Evolutionary conservation across 1,284 basidiomycete species (phyloP), one percentile per base, ranked within the genome.

Genomic region (Malassezia sp.): DNA sequence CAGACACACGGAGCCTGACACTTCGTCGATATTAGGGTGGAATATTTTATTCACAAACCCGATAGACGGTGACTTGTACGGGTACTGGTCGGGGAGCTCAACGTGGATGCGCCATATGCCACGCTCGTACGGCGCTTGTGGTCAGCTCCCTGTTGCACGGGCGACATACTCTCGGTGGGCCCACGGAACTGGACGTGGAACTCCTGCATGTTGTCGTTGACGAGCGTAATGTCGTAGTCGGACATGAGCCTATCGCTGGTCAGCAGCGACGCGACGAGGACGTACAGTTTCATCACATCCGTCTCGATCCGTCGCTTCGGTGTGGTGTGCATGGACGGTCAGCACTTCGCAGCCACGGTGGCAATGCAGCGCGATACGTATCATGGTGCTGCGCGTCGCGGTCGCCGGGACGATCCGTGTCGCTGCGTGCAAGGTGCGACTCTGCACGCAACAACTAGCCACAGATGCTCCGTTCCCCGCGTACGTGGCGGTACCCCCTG

Each of bases 1-100:
- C 24, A 63, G 53, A 18, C 61, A 63, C 29, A 61, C 63, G 5
- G 57, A 56, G 17, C 61, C 56, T 4, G 54, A 57, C 84, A 90
- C 74, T 72, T 95, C 90, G 72, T 95, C 89, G 64, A 95, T 95
- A 71, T 95, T 96, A 9, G 91, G 91, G 68, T 97, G 91, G 72
- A 95, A 97, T 70, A 97, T 96, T 82, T 95, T 95, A 80, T 97
- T 97, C 87, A 95, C 91, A 74, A 97, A 97, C 1, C 91, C 91
- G 61, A 97, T 97, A 65, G 87, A 91, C 2, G 93, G 91, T 26
- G 87, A 91, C 74, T 97, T 97, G 80, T 85, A 97, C 1, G 91
- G 93, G 69, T 97, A 97, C 72, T 93, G 87, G 64, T 96, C 89
- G 4, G 93, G 91, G n/a, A 97, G 77, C 71, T 97, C 93, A 50